Base-by-base conservation (phyloP, 441 rosid genomes). In the Syzygium malaccense region DNA sequence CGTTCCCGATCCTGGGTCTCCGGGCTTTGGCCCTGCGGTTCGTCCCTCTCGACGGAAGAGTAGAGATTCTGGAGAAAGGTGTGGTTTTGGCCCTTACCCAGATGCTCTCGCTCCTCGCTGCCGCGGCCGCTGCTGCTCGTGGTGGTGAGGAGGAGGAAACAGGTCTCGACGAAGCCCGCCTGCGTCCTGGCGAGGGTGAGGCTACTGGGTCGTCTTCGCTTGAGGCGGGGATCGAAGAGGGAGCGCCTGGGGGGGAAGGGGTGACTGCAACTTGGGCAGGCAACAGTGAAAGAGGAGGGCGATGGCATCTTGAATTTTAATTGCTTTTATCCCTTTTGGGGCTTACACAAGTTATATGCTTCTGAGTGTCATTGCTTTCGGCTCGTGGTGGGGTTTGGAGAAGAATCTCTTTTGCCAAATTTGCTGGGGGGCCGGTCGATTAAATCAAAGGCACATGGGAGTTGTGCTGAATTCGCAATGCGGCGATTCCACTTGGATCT, bases 231-330 rank as follows among this genome's bases (percentile, higher is more conserved):
- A 45, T 8, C n/a, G 86, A 55, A 88, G 28, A 89, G 60, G 86
- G 85, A 92, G 84, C 89, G 91, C 55, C 91, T 88, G 87, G 88
- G 88, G 89, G 12, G 94, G 86, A 91, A 85, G 89, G 91, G 92
- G 86, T 71, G 92, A 86, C 84, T 92, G 87, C 88, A 88, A 66
- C 85, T 87, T 86, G 93, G 90, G 87, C 90, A 91, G 83, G n/a
- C 83, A 86, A 93, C 90, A 91, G 92, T 92, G 86, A 90, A 88
- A 86, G 89, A 88, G 86, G 89, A 89, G 64, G 91, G 75, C 89
- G 93, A 90, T 91, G 90, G 93, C 96, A 94, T 96, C 93, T 93
- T 93, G 91, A 89, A 68, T 20, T 60, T 78, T 56, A 79, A 87
- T 25, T 9, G 23, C 2, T 33, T 75, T 62, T 37, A 28, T 26